Base-by-base conservation (phyloP, 306 rosid genomes). In the Cucurbita argyrosperma region DNA sequence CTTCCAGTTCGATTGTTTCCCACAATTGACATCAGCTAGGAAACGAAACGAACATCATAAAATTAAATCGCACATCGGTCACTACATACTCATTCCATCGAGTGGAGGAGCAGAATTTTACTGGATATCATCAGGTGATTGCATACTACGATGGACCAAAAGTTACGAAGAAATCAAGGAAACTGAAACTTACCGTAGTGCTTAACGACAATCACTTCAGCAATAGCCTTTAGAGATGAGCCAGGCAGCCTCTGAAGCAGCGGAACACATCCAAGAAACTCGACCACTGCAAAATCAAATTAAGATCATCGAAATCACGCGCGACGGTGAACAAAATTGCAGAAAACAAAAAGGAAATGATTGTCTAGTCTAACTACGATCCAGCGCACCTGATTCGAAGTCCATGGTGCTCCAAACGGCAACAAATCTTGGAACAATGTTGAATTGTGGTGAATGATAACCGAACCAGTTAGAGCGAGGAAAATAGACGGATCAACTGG, bases 211-310 rank as follows among this genome's bases (percentile, higher is more conserved):
- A 88, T 88, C 53, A 90, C 82, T 64, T 82, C 78, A 61, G 96
- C 82, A 6, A 94, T 83, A 74, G 75, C 91, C 83, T 58, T 85
- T 10, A 89, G 84, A 45, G 97, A 90, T 13, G 88, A 82, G 76
- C 85, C 74, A 46, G 98, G 98, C 52, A 94, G 91, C 78, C 85
- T 84, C 88, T 89, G 98, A 2, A 89, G 86, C 78, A 94, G 78
- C 43, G 96, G 92, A 87, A 94, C 95, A 55, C 83, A 76, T 23
- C 90, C 89, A 38, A 94, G 85, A 49, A 89, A 94, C 88, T 94
- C 97, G 10, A 82, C 79, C 73, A 94, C 98, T 94, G 87, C 78
- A 86, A 80, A 62, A 74, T 72, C 47, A 69, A 67, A 62, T 75
- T 37, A 62, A 77, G 6, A 50, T 39, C 71, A 67, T 5, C 21